phyloP scores from a whole-genome alignment of 78 protist species.

The Emiliania huxleyi region DNA sequence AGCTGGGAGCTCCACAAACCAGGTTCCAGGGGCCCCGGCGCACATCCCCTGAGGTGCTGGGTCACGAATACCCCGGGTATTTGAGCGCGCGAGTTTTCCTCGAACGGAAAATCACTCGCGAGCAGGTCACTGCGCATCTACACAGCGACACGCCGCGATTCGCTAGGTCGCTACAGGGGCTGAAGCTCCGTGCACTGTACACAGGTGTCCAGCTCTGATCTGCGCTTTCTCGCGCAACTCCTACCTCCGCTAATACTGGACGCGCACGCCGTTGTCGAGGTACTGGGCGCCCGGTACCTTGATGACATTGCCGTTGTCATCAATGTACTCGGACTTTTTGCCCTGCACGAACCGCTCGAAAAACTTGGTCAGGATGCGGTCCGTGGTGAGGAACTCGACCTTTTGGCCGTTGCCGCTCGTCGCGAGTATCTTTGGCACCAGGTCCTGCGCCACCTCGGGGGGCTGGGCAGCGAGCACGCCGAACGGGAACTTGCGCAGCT shows the following conservation, averaged over 20 bases:
- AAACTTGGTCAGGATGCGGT: constrained; percentile 6
- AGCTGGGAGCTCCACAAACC: no score
- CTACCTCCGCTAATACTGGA: not conserved
- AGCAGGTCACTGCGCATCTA: no score
- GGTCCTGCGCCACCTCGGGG: constrained; percentile 15
- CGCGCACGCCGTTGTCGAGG: constrained; percentile 33
- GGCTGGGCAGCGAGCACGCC: constrained; percentile 55
- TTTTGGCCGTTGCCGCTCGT: not conserved
- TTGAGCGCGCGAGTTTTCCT: no score
- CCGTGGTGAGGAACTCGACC: constrained; percentile 33
- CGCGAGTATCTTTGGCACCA: constrained; percentile 42
- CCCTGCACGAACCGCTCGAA: not conserved
- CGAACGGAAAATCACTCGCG: no score
- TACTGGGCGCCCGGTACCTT: constrained; percentile 37
- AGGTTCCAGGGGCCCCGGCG: no score
- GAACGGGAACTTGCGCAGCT: constrained; percentile 56
- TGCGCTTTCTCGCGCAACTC: no score
- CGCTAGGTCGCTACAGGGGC: no score
- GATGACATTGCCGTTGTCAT: constrained; percentile 57
- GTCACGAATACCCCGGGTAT: no score
- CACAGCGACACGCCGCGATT: no score
- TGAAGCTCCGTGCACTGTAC: no score
- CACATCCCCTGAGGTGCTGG: no score
- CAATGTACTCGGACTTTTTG: constrained; percentile 18
- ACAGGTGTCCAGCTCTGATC: no score